Percentiles rank a stretch among this genome's conserved stretches.
Evolutionary conservation across 2,329 filamentous ascomycete genomes (phyloP).

Genomic region (Colletotrichum sp.): DNA sequence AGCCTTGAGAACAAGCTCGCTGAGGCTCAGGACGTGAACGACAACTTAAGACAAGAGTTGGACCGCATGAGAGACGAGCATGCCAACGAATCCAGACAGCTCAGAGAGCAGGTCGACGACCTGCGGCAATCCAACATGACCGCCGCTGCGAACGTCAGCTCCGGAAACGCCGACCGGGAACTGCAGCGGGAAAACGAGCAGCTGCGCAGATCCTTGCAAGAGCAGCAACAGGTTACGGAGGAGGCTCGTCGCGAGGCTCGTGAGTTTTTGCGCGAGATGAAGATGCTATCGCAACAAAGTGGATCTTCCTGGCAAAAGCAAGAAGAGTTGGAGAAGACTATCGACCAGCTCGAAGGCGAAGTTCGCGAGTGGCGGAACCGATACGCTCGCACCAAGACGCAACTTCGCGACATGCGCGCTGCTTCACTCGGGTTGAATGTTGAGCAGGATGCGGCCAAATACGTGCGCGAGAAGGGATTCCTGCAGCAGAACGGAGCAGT

Average conservation of each 20-base stretch:
- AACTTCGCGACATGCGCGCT: slow-evolving; percentile 80
- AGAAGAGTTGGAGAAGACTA: slow-evolving; percentile 75
- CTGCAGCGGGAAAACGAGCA: slow-evolving; percentile 73
- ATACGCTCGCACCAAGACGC: slow-evolving; percentile 87
- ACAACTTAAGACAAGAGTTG: slow-evolving; percentile 79
- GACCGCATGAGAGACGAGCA: slow-evolving; percentile 75
- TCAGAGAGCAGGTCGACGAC: slow-evolving; percentile 69
- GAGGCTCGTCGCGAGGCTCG: slow-evolving; percentile 86
- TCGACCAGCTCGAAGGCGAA: slow-evolving; percentile 80
- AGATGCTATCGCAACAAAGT: slow-evolving; percentile 80
- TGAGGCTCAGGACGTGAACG: slow-evolving; percentile 78
- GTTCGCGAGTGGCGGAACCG: slow-evolving; percentile 89
- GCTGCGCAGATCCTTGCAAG: slow-evolving; percentile 66
- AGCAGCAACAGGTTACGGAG: slow-evolving; percentile 84
- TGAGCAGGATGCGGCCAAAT: slow-evolving; percentile 72
- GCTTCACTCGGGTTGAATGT: slow-evolving; percentile 77
- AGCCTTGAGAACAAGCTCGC: slow-evolving; percentile 76
- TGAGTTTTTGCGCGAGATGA: slow-evolving; percentile 88
- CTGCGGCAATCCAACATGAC: slow-evolving; percentile 38
- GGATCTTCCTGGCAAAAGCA: slow-evolving; percentile 82
- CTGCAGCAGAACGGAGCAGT: slow-evolving; percentile 77
- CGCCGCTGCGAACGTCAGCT: slow-evolving; percentile 18
- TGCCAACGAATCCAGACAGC: slow-evolving; percentile 63
- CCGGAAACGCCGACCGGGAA: slow-evolving; percentile 52
- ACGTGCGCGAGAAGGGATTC: slow-evolving; percentile 70